Base-by-base conservation (phyloP, 768 basidiomycete species). In the Kondoa subrosea region DNA sequence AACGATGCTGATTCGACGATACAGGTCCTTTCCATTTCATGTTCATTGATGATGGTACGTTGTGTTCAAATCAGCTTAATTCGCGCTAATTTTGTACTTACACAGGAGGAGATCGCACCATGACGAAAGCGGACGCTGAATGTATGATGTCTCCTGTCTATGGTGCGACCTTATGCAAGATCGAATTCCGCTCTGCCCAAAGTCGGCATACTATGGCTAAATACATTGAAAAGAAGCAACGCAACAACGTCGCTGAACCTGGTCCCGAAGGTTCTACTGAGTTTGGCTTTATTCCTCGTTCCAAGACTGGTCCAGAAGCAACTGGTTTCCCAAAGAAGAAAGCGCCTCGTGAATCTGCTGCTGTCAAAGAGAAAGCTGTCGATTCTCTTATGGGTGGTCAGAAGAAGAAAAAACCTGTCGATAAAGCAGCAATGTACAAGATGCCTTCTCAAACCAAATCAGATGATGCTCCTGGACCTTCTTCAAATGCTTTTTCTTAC, bases 161-260 rank as follows among this genome's bases (percentile, higher is more conserved):
- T 21, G 40, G 40, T 21, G 21, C 40, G 58, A 59, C 58, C 14
- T 25, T 59, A 27, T 4, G 14, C 58, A 25, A 31, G 58, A 59
- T 59, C 58, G 58, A 59, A 25, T 59, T 59, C 29, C 58, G 58
- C 58, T 59, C 58, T 25, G 30, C 25, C 58, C 58, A 59, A 31
- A 31, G 25, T 31, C 30, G 25, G 4, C 58, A 59, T 27, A 25
- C 58, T 59, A 4, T 59, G 14, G 58, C 58, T 27, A 25, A 31
- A 25, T 59, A 59, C 58, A 59, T 59, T 31, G 30, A 25, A 25
- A 4, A 59, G 25, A 59, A 59, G 25, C 21, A 31, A 27, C 58
- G 58, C 25, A 25, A 25, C 58, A 12, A 59, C 58, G 58, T 25
- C 58, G 14, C 58, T 4, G 12, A 50, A 50, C 40, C 40, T 50